Evolutionary conservation across 371 early-diverging fungal genomes (phyloP), one percentile per base, ranked within the genome.

Genomic region (Circinella umbellata): DNA sequence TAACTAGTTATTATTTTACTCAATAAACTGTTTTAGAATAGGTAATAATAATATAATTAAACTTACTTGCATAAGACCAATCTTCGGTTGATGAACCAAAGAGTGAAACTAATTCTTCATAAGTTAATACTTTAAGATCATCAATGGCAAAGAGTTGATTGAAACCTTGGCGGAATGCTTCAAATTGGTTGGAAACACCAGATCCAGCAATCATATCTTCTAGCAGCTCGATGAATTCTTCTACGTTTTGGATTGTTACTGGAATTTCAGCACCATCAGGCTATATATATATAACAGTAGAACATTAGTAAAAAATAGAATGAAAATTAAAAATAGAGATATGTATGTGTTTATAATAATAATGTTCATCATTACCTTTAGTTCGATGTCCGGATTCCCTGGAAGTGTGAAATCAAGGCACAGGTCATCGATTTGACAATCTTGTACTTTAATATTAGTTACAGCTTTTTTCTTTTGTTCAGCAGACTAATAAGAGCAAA

Each of bases 401-500:
- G 94, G 94, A 39, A 96, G 79, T 0, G 93, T 93, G 78, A 96
- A 96, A 73, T 95, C 95, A 9, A 98, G 84, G 46, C 88, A 85
- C 49, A 96, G 78, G 66, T 93, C 91, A 0, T 90, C 89, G 37
- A 93, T 68, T 6, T 66, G 63, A 14, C 80, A 76, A 36, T 82
- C 88, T 11, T 88, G 79, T 20, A 92, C 69, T 35, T 78, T 62
- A 47, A 89, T 87, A 34, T 73, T 75, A 39, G 77, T 78, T 6
- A 85, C 71, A 1, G 80, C 83, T 8, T 61, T 62, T 42, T 73
- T 66, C 14, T 85, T 80, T 54, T 79, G 70, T 64, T 68, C 67
- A 39, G 59, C 77, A 47, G 80, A 76, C 67, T 76, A 74, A 27
- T 62, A 51, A 46, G 13, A 9, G 18, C 6, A 13, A 10, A 59